These are phyloP conservation scores for Erigeron canadensis DNA, from an alignment of 129 eudicot genomes.

Conservation along the genomic window DNA sequence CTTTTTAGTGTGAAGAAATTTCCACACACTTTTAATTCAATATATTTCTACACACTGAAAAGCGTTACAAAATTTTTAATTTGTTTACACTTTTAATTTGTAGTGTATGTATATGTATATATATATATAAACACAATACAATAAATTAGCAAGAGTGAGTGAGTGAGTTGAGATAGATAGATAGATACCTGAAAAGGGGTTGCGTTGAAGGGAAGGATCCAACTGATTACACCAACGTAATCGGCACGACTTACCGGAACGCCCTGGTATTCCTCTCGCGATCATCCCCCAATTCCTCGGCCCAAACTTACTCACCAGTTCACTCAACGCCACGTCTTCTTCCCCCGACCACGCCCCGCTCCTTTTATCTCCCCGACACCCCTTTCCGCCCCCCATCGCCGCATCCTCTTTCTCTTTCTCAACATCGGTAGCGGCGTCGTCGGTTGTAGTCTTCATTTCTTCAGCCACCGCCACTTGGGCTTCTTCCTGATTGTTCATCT, in stretches of 20 bases:
- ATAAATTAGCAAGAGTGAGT: no score
- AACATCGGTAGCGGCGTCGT: background rate
- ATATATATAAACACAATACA: no score
- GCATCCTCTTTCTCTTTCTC: conserved; percentile 1
- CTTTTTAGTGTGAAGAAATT: no score
- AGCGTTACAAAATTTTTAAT: no score
- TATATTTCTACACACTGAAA: no score
- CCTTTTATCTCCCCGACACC: conserved; percentile 19
- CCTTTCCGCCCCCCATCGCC: conserved; percentile 14
- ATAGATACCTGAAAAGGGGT: conserved; percentile 66
- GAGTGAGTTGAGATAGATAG: background rate
- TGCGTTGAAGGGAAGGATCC: conserved; percentile 66
- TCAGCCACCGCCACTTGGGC: conserved; percentile 24
- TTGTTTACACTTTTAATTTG: no score
- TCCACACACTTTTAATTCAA: no score
- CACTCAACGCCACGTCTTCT: conserved; percentile 56
- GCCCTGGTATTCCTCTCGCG: conserved; percentile 67
- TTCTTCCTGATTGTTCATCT: background rate
- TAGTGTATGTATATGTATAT: no score
- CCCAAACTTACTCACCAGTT: conserved; percentile 59
- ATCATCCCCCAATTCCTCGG: conserved; percentile 75
- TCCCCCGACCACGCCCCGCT: conserved; percentile 71
- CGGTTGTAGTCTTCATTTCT: background rate
- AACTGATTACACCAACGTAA: conserved; percentile 87
- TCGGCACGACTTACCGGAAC: conserved; percentile 85